Evolutionary conservation across 116 monocot species (phyloP).

Genomic region (Thalassia testudinum): DNA sequence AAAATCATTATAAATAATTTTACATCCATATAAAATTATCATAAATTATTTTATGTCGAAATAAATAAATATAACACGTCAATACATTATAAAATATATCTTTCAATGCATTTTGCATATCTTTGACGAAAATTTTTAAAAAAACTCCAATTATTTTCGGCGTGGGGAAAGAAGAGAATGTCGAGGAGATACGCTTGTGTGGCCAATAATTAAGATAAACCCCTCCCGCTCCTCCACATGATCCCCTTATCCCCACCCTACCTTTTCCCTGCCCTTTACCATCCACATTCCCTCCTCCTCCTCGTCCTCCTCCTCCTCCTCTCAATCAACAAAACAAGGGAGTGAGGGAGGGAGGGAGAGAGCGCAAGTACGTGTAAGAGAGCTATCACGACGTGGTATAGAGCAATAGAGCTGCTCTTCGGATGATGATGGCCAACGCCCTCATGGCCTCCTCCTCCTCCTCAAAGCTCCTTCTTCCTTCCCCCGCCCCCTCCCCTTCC

Average conservation of each 20-base stretch:
- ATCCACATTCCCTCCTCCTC: neutral
- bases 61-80: too few species aligned
- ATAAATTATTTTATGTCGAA: too few species aligned
- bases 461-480: neutral
- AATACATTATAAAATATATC: too few species aligned
- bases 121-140: too few species aligned
- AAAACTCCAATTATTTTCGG: too few species aligned
- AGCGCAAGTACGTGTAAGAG: neutral
- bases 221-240: neutral
- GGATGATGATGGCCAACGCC: neutral
- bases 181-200: neutral
- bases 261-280: neutral
- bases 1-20: too few species aligned
- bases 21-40: too few species aligned
- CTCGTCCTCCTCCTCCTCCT: neutral
- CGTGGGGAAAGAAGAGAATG: too few species aligned
- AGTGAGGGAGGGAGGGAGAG: neutral
- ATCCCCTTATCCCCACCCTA: neutral
- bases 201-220: neutral
- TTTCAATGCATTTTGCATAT: too few species aligned
- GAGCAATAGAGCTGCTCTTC: neutral
- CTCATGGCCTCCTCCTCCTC: slow-evolving; percentile 2
- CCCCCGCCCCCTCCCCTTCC: neutral
- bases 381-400: neutral
- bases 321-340: neutral